Conservation (phyloP, 805 yeast genomes). For the Zygotorulaspora chibaensis region DNA sequence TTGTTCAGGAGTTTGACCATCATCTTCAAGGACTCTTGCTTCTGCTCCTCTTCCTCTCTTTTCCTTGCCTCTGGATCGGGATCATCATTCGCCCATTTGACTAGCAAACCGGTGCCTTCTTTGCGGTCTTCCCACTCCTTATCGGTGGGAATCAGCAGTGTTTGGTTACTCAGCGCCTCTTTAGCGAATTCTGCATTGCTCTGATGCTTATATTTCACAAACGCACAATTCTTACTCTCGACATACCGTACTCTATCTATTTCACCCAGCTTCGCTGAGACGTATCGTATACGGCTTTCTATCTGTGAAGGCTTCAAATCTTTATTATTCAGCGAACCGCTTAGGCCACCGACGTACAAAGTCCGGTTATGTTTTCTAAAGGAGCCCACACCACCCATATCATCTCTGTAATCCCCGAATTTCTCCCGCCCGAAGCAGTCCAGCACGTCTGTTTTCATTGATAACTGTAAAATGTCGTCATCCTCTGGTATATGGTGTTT, state of each 20-base stretch:
- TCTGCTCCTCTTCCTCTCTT: conserved; percentile 28
- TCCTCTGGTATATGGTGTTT: conserved; percentile 71
- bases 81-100: conserved; percentile 89
- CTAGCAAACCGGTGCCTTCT: conserved; percentile 34
- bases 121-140: conserved; percentile 57
- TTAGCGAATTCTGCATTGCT: conserved; percentile 88
- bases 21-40: conserved; percentile 21
- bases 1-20: conserved; percentile 27
- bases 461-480: conserved; percentile 53
- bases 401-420: conserved; percentile 76
- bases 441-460: conserved; percentile 37
- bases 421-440: conserved; percentile 95
- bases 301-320: conserved; percentile 37
- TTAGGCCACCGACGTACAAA: conserved; percentile 62
- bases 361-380: conserved; percentile 68
- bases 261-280: conserved; percentile 71
- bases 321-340: conserved; percentile 40
- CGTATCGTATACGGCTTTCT: conserved; percentile 37
- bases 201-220: conserved; percentile 66
- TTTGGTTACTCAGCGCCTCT: conserved; percentile 88
- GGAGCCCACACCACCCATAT: conserved; percentile 92
- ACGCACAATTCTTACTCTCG: conserved; percentile 64
- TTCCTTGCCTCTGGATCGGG: conserved; percentile 56
- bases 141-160: conserved; percentile 42
- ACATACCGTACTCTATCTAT: conserved; percentile 63